Evolutionary conservation across 2,329 filamentous ascomycete species (phyloP).

Genomic region (Beauveria australis): DNA sequence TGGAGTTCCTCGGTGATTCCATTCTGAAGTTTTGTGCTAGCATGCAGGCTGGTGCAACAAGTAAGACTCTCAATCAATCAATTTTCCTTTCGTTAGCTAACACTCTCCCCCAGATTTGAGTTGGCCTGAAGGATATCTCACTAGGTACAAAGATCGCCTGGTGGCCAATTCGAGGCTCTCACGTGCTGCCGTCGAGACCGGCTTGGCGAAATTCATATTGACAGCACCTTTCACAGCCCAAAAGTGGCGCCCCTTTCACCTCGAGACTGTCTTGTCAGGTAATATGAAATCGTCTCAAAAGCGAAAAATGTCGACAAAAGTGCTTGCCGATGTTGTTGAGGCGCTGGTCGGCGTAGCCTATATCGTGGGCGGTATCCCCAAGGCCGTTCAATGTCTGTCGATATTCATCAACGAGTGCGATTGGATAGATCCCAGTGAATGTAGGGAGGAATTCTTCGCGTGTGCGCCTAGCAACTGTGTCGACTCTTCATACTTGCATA

Average conservation of each 20-base stretch:
- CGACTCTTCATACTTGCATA: slow-evolving; percentile 33
- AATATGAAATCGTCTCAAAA: slow-evolving; percentile 3
- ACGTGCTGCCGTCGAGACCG: slow-evolving; percentile 51
- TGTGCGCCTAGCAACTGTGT: slow-evolving; percentile 26
- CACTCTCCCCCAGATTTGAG: slow-evolving; percentile 39
- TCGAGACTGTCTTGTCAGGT: slow-evolving; percentile 26
- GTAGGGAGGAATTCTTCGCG: slow-evolving; percentile 36
- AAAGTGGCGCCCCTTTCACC: slow-evolving; percentile 65
- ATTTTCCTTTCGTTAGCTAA: neutral
- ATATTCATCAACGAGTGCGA: slow-evolving; percentile 54
- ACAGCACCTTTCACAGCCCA: slow-evolving; percentile 56
- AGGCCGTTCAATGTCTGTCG: slow-evolving; percentile 55
- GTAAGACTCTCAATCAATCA: slow-evolving; percentile 29
- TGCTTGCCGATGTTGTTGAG: slow-evolving; percentile 80
- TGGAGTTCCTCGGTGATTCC: slow-evolving; percentile 83
- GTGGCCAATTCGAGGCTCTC: slow-evolving; percentile 71
- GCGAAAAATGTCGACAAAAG: slow-evolving; percentile 60
- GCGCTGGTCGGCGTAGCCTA: slow-evolving; percentile 72
- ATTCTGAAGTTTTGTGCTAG: slow-evolving; percentile 69
- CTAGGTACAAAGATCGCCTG: slow-evolving; percentile 56
- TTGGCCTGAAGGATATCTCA: slow-evolving; percentile 72
- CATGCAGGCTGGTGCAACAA: slow-evolving; percentile 50
- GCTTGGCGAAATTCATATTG: slow-evolving; percentile 67
- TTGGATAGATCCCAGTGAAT: slow-evolving; percentile 40
- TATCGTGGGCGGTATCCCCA: slow-evolving; percentile 56